Evolutionary conservation across 352 stramenopile species (phyloP).

Genomic region (Phytophthora ohioensis): DNA sequence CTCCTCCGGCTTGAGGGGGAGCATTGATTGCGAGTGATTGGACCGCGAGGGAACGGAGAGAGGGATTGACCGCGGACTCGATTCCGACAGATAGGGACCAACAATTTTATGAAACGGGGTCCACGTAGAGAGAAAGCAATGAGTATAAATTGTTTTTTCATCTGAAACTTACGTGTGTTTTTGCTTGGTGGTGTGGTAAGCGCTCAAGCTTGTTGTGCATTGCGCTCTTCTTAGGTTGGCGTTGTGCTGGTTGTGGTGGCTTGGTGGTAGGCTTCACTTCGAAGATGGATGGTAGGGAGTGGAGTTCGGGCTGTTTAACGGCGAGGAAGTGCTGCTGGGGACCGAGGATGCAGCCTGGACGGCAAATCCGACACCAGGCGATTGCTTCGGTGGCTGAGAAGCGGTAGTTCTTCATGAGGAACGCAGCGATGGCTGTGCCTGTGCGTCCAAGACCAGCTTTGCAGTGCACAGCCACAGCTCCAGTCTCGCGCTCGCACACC

Average conservation of each 20-base stretch:
- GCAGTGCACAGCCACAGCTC: slow-evolving; percentile 97
- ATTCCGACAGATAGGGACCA: slow-evolving; percentile 50
- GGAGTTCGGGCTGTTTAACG: slow-evolving; percentile 81
- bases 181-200: slow-evolving; percentile 8
- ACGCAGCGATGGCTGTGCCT: slow-evolving; percentile 96
- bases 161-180: slow-evolving; percentile 17
- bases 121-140: slow-evolving; percentile 45
- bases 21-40: slow-evolving; percentile 45
- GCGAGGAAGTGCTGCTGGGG: slow-evolving; percentile 96
- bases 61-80: slow-evolving; percentile 36
- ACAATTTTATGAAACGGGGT: slow-evolving; percentile 34
- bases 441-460: slow-evolving; percentile 97
- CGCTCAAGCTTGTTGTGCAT: slow-evolving; percentile 14
- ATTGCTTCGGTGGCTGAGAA: slow-evolving; percentile 96
- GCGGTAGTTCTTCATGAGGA: slow-evolving; percentile 96
- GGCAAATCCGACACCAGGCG: slow-evolving; percentile 95
- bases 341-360: slow-evolving; percentile 95
- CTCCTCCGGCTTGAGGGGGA: slow-evolving; percentile 19
- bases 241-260: slow-evolving; percentile 1
- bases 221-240: slow-evolving; percentile 1
- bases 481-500: slow-evolving; percentile 62
- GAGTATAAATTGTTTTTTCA: slow-evolving; percentile 52
- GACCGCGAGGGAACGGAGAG: slow-evolving; percentile 44
- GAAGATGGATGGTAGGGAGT: slow-evolving; percentile 28
- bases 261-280: slow-evolving; percentile 21